Conservation (phyloP, 805 yeast genomes). For the Komagataella ulmi region DNA sequence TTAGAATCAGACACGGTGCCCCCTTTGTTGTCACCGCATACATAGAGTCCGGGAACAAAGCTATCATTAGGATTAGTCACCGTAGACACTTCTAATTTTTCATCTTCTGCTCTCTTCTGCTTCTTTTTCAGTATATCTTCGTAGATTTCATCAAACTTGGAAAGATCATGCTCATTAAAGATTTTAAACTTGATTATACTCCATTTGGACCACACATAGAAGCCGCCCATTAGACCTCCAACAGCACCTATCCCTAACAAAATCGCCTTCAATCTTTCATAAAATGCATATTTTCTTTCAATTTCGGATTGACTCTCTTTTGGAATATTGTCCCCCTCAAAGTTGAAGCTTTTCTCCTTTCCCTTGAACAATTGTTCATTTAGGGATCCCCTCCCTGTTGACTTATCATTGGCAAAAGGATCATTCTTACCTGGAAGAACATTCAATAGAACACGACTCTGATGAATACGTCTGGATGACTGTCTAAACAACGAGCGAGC, state of each 20-base stretch:
- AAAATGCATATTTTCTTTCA: constrained; percentile 21
- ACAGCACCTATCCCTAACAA: constrained; percentile 27
- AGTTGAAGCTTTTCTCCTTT: not conserved
- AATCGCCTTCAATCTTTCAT: constrained; percentile 30
- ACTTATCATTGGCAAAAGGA: not conserved
- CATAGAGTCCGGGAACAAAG: constrained; percentile 41
- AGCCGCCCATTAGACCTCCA: constrained; percentile 23
- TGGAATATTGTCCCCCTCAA: not conserved
- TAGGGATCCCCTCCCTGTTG: not conserved
- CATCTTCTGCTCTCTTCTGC: constrained; percentile 7
- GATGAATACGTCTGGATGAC: not conserved
- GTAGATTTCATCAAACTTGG: constrained; percentile 23
- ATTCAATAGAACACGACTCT: not conserved
- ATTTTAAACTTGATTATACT: constrained; percentile 21
- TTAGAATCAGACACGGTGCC: constrained; percentile 16
- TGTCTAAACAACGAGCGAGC: not conserved
- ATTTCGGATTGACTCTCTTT: not conserved
- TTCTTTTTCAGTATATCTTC: constrained; percentile 15
- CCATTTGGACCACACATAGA: constrained; percentile 26
- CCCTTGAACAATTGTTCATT: not conserved
- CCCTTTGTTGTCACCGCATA: constrained; percentile 45
- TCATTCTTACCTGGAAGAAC: not conserved
- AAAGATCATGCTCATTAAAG: constrained; percentile 18
- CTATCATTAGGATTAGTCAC: constrained; percentile 23
- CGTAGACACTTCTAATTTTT: constrained; percentile 9